Percentiles rank a stretch among this genome's conserved stretches.
Conservation (phyloP, 345 rosid species). For the Eucalyptus coolabah region DNA sequence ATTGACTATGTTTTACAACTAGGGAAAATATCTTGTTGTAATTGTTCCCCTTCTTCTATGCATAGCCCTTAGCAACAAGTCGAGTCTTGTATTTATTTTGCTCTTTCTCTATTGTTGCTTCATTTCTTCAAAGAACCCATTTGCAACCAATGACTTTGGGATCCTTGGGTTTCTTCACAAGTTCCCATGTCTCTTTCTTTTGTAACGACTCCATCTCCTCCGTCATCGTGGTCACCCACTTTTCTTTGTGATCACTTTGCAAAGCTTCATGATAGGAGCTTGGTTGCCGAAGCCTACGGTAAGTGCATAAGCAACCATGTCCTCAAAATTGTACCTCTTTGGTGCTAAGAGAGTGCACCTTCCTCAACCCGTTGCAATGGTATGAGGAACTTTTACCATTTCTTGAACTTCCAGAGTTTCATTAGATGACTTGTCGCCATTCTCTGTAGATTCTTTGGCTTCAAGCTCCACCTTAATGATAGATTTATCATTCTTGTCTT, state of each 20-base stretch:
- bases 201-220: neutral
- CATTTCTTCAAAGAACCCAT: neutral
- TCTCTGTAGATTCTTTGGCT: neutral
- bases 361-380: neutral
- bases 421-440: accelerated
- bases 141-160: neutral
- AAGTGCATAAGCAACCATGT: neutral
- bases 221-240: neutral
- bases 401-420: neutral
- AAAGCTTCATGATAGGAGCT: neutral
- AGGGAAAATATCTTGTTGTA: neutral
- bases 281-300: neutral
- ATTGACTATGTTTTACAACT: neutral
- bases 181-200: neutral
- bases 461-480: neutral
- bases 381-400: neutral
- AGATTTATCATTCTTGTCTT: neutral
- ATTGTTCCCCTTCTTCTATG: neutral
- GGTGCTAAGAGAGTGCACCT: neutral
- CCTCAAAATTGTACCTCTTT: neutral
- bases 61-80: neutral
- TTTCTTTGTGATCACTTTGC: neutral
- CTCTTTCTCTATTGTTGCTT: neutral
- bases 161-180: neutral
- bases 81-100: neutral